Evolutionary conservation across 805 yeast species (phyloP), one percentile per base, ranked within the genome.

Genomic region (Kazachstania africana): DNA sequence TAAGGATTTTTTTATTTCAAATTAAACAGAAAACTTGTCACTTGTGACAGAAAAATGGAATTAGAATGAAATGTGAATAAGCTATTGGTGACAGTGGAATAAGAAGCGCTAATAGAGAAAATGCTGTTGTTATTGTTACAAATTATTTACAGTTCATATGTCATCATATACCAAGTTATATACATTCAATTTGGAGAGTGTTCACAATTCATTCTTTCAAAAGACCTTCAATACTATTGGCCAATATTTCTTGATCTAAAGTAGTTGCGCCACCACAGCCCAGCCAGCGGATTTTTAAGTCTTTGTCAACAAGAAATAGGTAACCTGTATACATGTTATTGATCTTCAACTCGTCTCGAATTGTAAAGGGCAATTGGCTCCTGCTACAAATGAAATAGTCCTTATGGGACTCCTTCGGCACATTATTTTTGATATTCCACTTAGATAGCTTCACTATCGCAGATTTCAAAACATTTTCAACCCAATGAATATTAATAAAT

Each of bases 231-330:
- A 39, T 29, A 15, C 31, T 27, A 14, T 29, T 32, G 35, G 30
- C 25, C 34, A 82, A 53, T 12, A 71, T 59, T 12, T 62, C 61
- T 29, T 62, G 58, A 43, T 91, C 98, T 21, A 68, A 67, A n/a
- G 67, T 72, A 12, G 66, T 65, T 2, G 94, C 78, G 24, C 68
- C 70, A 2, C 97, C 98, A 43, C 93, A 73, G 4, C 84, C 81
- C 16, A 84, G 85, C 97, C 97, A 88, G 44, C 97, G 65, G 33
- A 91, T 78, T 45, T 70, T 76, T 31, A 78, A 77, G 10, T 73
- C 62, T 12, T 63, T 63, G 48, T 91, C 98, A 22, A 91, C 67
- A 4, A 88, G 60, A 41, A 84, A 78, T 8, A 85, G 62, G 48
- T 82, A 85, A 0, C 97, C 97, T 2, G 93, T 72, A 44, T 78